Evolutionary conservation across 306 rosid genomes (phyloP).

Genomic region (Cicer pinnatifidum): DNA sequence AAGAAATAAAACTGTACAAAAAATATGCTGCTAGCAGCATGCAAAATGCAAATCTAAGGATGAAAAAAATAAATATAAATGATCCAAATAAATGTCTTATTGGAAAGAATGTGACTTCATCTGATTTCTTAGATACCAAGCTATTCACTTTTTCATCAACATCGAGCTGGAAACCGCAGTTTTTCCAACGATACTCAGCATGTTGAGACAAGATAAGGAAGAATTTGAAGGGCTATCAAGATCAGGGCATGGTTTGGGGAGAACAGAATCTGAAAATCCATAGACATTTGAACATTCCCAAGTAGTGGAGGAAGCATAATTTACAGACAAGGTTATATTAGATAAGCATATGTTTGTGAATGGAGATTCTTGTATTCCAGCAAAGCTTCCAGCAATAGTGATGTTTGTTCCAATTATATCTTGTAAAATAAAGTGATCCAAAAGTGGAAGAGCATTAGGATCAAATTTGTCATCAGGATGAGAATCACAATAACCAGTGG

Average conservation of each 20-base stretch:
- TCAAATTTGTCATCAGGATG: constrained; percentile 90
- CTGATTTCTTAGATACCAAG: constrained; percentile 43
- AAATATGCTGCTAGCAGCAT: constrained; percentile 59
- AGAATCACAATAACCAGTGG: constrained; percentile 74
- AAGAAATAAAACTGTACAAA: constrained; percentile 91
- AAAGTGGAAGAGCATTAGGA: constrained; percentile 76
- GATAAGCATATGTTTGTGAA: constrained; percentile 79
- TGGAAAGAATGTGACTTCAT: constrained; percentile 64
- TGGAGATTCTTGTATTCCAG: constrained; percentile 83
- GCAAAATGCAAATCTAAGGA: constrained; percentile 61
- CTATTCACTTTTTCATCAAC: constrained; percentile 47
- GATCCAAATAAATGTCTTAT: constrained; percentile 62
- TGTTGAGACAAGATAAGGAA: constrained; percentile 58
- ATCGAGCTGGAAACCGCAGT: constrained; percentile 33
- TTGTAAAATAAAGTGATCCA: constrained; percentile 68
- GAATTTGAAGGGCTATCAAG: constrained; percentile 57
- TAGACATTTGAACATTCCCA: constrained; percentile 85
- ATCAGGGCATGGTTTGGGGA: constrained; percentile 77
- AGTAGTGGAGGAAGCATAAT: constrained; percentile 55
- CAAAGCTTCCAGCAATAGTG: constrained; percentile 75
- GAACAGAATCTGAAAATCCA: constrained; percentile 76
- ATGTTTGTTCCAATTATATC: constrained; percentile 71
- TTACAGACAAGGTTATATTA: constrained; percentile 67
- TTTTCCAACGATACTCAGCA: constrained; percentile 45
- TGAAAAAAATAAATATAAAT: constrained; percentile 53